A percentile compares a stretch with the other conserved stretches of the same genome.
phyloP scores from a whole-genome alignment of 495 filamentous ascomycete genomes.

The Penicillium atrosanguineum region DNA sequence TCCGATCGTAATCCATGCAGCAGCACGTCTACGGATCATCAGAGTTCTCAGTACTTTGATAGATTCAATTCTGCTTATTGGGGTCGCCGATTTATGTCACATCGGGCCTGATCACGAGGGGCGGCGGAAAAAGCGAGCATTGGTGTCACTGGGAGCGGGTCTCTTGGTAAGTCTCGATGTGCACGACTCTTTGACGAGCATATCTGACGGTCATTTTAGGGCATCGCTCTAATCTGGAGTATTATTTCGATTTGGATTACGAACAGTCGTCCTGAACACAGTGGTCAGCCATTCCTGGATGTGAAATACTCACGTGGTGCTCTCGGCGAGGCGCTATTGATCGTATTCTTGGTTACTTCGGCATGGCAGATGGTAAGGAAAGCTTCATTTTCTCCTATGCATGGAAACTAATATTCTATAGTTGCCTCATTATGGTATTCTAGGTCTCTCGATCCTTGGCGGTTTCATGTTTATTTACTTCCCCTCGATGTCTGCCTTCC shows the following conservation, averaged over 20 bases:
- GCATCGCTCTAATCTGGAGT: slow-evolving; percentile 31
- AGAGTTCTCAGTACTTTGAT: slow-evolving; percentile 28
- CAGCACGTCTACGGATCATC: slow-evolving; percentile 22
- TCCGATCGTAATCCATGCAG: slow-evolving; percentile 29
- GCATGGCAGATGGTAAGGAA: slow-evolving; percentile 42
- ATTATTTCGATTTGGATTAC: slow-evolving; percentile 24
- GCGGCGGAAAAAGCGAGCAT: slow-evolving; percentile 22
- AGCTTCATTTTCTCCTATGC: background rate
- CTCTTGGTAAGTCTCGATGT: slow-evolving; percentile 34
- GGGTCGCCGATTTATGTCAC: slow-evolving; percentile 28
- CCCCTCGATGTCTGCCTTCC: slow-evolving; percentile 21
- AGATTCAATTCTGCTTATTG: slow-evolving; percentile 37
- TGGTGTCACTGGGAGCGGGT: slow-evolving; percentile 34
- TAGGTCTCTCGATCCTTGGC: slow-evolving; percentile 32
- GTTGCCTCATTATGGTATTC: slow-evolving; percentile 35
- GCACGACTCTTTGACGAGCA: background rate
- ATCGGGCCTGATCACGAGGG: slow-evolving; percentile 20
- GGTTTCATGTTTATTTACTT: slow-evolving; percentile 35
- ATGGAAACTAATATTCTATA: slow-evolving; percentile 25
- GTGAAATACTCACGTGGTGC: slow-evolving; percentile 35
- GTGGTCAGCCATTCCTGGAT: slow-evolving; percentile 28
- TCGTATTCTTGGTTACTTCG: slow-evolving; percentile 29
- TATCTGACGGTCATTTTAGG: slow-evolving; percentile 21
- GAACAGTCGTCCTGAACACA: slow-evolving; percentile 24
- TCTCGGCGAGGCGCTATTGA: slow-evolving; percentile 32